Evolutionary conservation across 2,329 filamentous ascomycete genomes (phyloP), one percentile per base, ranked within the genome.

Genomic region (Colletotrichum siamense): DNA sequence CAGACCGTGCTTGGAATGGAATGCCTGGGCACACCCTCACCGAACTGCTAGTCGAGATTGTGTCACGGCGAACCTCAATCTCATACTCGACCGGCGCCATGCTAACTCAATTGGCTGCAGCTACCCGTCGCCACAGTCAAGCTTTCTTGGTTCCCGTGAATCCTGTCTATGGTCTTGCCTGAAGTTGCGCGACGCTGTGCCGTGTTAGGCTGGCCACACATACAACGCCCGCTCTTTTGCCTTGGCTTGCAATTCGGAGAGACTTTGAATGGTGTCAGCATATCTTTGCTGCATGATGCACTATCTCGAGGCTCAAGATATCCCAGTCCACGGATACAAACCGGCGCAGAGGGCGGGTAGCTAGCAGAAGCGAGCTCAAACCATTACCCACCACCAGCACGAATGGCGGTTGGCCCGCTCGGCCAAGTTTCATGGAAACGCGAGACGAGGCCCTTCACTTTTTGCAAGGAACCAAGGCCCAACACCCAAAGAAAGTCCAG

Each of bases 331-430:
- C 18, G 8, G 59, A 32, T 24, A 62, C 28, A 34, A 52, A 44
- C n/a, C 62, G 57, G 62, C 62, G 26, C 44, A 65, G 68, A 61
- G 39, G 69, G 36, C 72, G 68, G 72, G 57, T 71, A 75, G 36
- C 68, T 67, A 66, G 61, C 73, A 75, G 69, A 73, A 73, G 62
- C 69, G 73, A 75, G 30, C 69, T 72, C 62, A 63, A 67, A 39
- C 55, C 63, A 68, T 49, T 63, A 75, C 32, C 69, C 73, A 75
- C 63, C 34, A 24, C 2, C 44, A 52, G n/a, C n/a, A 22, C 44
- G 12, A 22, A 52, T 52, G 12, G 26, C 28, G 73, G 73, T 69
- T 65, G 70, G 71, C 49, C 70, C 70, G 64, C 65, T 59, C 62
- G 63, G 70, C 57, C 49, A 73, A 65, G 62, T 34, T 49, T 36